Base-by-base conservation (phyloP, 352 stramenopile genomes). In the Phytophthora europaea region DNA sequence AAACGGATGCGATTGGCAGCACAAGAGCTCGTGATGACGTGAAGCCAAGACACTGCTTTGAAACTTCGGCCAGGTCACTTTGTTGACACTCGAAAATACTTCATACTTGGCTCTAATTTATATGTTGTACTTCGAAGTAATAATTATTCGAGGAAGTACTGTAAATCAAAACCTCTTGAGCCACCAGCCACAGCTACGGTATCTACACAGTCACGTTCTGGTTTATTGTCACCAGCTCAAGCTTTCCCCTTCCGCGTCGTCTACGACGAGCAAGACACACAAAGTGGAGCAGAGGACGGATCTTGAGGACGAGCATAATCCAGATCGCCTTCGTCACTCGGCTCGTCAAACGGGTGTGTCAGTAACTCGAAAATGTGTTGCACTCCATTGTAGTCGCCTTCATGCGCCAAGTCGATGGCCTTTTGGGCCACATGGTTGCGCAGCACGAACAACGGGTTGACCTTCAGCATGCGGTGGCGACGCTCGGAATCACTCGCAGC, bases 361-460 rank as follows among this genome's bases (percentile, higher is more conserved):
- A 96, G 36, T 16, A 96, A 59, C n/a, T 90, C 51, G 26, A 95
- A 80, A 63, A 96, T 90, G 55, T 89, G 84, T 36, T 85, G 71
- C 20, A 97, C 87, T 18, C 72, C 59, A 9, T 83, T 70, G 61
- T 88, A 91, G 52, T 97, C 82, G 5, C 91, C 88, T 26, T 82
- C 78, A 18, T 88, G 72, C 1, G 93, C 94, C 23, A 82, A 82
- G 20, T 97, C 88, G 23, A 98, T 98, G 12, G 90, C 90, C 48
- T 80, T 82, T 77, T 98, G 94, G 36, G 87, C 90, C n/a, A 97
- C 87, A 58, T 97, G 91, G 75, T 98, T 98, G 47, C 93, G 90
- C 23, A 98, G 71, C 8, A 97, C 84, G 62, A 92, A 97, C 63
- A 90, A 73, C 1, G 93, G 92, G 63, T 98, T 98, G 6, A 87